Evolutionary conservation across 352 stramenopile species (phyloP).

Genomic region (Globisporangium camurandrum): DNA sequence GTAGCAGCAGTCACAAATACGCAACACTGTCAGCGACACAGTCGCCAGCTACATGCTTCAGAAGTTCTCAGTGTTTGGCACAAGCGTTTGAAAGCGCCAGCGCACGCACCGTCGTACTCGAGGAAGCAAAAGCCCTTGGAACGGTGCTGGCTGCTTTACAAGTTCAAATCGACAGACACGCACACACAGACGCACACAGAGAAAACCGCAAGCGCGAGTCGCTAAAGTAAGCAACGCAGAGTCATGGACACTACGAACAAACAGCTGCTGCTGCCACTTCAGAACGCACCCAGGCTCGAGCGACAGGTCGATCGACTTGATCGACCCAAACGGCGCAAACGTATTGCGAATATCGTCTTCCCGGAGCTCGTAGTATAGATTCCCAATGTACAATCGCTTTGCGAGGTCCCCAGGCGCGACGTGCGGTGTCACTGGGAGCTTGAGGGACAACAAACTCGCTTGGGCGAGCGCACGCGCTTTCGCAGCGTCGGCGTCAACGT

Average conservation of each 20-base stretch:
- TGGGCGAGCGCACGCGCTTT: constrained; percentile 55
- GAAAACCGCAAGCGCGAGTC: no score
- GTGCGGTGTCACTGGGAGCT: constrained; percentile 33
- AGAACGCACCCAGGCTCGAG: constrained; percentile 65
- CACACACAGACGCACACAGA: background rate
- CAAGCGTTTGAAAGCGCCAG: no score
- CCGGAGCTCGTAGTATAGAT: constrained; percentile 79
- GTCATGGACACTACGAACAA: background rate
- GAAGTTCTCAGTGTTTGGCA: no score
- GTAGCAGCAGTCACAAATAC: background rate
- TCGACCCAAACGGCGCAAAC: constrained; percentile 60
- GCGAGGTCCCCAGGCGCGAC: constrained; percentile 57
- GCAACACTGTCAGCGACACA: background rate
- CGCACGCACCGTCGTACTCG: constrained; percentile 50
- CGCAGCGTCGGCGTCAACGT: constrained; percentile 49
- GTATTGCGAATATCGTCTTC: constrained; percentile 63
- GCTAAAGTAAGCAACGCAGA: background rate
- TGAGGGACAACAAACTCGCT: constrained; percentile 60
- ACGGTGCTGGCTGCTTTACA: constrained; percentile 28
- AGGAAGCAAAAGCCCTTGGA: constrained; percentile 82
- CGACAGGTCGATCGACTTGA: constrained; percentile 70
- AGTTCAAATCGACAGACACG: constrained; percentile 2
- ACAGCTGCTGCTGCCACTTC: no score
- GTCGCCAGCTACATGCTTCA: background rate
- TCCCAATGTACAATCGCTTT: constrained; percentile 68